Evolutionary conservation across 202 grass and related monocot genomes (phyloP), one percentile per base, ranked within the genome.

Genomic region (Dendrocalamus latiflorus): DNA sequence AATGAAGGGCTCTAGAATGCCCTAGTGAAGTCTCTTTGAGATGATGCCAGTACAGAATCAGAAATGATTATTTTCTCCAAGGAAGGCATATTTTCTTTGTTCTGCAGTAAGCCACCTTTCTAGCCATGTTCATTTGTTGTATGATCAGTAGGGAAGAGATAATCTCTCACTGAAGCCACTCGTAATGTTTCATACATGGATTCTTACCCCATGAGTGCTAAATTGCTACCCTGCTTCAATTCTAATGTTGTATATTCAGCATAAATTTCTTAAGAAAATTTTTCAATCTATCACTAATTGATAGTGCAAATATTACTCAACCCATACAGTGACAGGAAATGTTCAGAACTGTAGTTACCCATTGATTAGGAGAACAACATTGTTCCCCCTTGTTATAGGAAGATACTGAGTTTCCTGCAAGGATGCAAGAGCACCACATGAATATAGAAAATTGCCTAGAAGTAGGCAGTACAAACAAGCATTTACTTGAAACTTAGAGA

Each of bases 401-500:
- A 99, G 87, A 86, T 99, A 99, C 75, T 88, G 85, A 63, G 93
- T 99, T 96, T 99, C 96, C 96, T 99, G 91, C 68, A 89, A 81
- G 24, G 33, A 90, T 76, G 69, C 81, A 80, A 82, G 37, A 80
- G 74, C 65, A 78, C 68, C 78, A 63, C 33, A 85, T 67, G 20
- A 83, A 71, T 61, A 81, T 79, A 48, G 4, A 49, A 60, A 63
- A 25, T 59, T 38, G 51, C 22, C 28, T 62, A 76, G 43, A 78
- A 69, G 21, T 58, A 63, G 68, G 70, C 21, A 56, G 45, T 74
- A 78, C 13, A 68, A 56, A 56, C 41, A 61, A 83, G 8, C 34
- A 74, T 51, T 45, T 33, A 57, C 16, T n/a, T 59, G 56, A 4
- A 75, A 75, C 5, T 51, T 59, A 25, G 56, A 25, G 5, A 51